Conservation (phyloP, 106 monocot species). For the Hemerocallis citrina region DNA sequence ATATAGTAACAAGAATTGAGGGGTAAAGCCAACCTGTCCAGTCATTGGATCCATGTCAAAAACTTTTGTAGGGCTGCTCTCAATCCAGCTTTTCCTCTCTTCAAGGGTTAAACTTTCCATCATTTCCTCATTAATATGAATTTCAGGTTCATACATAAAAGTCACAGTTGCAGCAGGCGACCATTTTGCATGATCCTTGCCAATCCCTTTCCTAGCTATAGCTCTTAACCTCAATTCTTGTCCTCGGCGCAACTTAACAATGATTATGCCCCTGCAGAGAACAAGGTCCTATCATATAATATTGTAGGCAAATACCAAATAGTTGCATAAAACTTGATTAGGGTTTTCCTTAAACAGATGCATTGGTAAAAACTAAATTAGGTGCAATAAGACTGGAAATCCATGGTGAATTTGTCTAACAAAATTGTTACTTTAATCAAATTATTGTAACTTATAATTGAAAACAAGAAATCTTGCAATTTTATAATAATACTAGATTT, state of each 20-base stretch:
- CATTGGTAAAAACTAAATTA: neutral
- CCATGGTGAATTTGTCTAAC: neutral
- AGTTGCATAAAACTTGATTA: neutral
- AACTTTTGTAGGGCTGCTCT: constrained; percentile 94
- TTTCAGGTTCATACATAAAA: constrained; percentile 96
- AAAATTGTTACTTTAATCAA: neutral
- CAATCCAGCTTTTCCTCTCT: constrained; percentile 67
- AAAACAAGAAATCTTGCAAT: no score
- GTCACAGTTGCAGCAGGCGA: constrained; percentile 97
- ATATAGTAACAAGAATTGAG: neutral
- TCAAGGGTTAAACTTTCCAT: constrained; percentile 79
- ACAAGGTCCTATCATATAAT: neutral
- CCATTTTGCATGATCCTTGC: constrained; percentile 98
- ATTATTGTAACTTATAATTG: neutral
- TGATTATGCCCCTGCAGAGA: constrained; percentile 70
- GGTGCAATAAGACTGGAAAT: neutral
- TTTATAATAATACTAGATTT: no score
- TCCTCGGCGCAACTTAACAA: constrained; percentile 91
- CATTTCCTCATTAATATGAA: constrained; percentile 88
- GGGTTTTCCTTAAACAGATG: neutral
- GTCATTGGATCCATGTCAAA: constrained; percentile 78
- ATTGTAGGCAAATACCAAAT: neutral
- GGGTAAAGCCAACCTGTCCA: constrained; percentile 48
- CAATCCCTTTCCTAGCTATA: constrained; percentile 96
- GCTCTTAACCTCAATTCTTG: constrained; percentile 93